Conservation (phyloP, 1,284 basidiomycete genomes). For the Fistulina hepatica region DNA sequence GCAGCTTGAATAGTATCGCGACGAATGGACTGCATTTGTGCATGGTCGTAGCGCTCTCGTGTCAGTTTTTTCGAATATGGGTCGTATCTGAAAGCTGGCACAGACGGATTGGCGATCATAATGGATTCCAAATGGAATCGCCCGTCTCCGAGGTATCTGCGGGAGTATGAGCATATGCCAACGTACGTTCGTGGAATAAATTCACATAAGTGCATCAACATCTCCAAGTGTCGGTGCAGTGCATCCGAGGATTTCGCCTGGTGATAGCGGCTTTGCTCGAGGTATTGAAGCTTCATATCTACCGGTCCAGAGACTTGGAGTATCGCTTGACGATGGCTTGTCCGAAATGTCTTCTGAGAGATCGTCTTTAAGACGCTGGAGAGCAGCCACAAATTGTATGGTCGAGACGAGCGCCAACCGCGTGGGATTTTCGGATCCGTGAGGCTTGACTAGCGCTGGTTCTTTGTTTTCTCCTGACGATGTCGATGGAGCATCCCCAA, state of each 20-base stretch:
- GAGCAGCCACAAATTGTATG: slow-evolving; percentile 88
- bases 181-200: slow-evolving; percentile 10
- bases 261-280: slow-evolving; percentile 86
- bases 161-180: slow-evolving; percentile 7
- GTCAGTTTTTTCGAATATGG: slow-evolving; percentile 98
- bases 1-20: slow-evolving; percentile 74
- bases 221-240: slow-evolving; percentile 82
- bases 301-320: slow-evolving; percentile 38
- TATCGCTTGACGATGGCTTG: slow-evolving; percentile 5
- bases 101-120: slow-evolving; percentile 97
- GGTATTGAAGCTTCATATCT: slow-evolving; percentile 79
- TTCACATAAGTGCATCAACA: slow-evolving; percentile 81
- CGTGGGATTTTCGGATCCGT: slow-evolving; percentile 34
- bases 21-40: slow-evolving; percentile 72
- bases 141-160: slow-evolving; percentile 93
- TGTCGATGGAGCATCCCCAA: slow-evolving; percentile 28
- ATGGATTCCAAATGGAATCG: slow-evolving; percentile 97
- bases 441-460: not conserved
- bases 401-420: slow-evolving; percentile 85
- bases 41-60: slow-evolving; percentile 84
- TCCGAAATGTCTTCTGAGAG: slow-evolving; percentile 35
- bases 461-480: too few relatives aligned
- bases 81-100: slow-evolving; percentile 96
- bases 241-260: slow-evolving; percentile 95
- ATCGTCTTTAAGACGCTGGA: slow-evolving; percentile 79